Evolutionary conservation across 2,329 filamentous ascomycete genomes (phyloP), one percentile per base, ranked within the genome.

Genomic region (Ophiostoma tasmaniense): DNA sequence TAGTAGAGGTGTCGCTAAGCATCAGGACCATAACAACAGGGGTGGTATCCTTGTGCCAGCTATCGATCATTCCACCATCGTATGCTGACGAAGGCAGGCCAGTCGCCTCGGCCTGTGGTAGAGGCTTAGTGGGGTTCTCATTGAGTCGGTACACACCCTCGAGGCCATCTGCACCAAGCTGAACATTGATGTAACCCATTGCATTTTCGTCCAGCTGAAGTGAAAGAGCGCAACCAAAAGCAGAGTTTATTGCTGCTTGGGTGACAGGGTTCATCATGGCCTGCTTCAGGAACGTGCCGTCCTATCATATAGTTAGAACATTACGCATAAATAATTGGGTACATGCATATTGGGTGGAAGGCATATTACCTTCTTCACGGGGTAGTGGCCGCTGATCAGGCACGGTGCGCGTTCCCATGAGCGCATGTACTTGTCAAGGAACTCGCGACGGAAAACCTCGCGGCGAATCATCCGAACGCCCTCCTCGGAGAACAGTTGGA

Each of bases 151-250:
- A 72, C 1, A 72, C 71, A 4, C 69, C 71, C 37, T 70, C 67
- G 11, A 71, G 67, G 1, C 71, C 71, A 2, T 71, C 71, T 2
- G 69, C 68, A 5, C 71, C 71, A 1, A 72, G 68, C 55, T 72
- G 71, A 11, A 72, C 71, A 35, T 72, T 72, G 68, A 70, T 71
- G 39, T 72, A 71, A 2, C 71, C 71, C 68, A 72, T 70, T 20
- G 71, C 69, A 28, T 70, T 72, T 52, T 72, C 71, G 35, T 72
- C 71, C 22, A 65, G 64, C 35, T 65, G 64, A 4, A 65, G 37
- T 2, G n/a, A 6, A 22, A 65, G 35, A 28, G 64, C 64, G 25
- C 64, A 65, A 22, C 64, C 64, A 28, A 65, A 65, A 3, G 64
- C 64, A 11, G 64, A 65, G 64, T 65, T 65, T 13, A 65, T 65